Conservation (phyloP, 305 asterid species). For the Fraxinus xanthoxyloides region DNA sequence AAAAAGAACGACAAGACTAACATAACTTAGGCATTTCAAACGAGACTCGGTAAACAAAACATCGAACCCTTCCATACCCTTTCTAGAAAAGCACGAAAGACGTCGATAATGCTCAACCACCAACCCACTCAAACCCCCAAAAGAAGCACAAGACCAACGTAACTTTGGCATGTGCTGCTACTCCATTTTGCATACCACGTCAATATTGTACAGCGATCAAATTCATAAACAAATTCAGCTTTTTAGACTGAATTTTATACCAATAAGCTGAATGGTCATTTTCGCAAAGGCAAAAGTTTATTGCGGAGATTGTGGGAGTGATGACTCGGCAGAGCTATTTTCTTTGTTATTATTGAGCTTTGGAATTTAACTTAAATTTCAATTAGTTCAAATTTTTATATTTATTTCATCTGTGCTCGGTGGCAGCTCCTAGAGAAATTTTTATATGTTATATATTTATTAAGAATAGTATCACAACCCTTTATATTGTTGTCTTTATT, state of each 20-base stretch:
- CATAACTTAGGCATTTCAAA: too few species aligned
- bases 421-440: too few species aligned
- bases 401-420: too few species aligned
- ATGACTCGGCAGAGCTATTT: not conserved
- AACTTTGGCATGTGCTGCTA: not conserved
- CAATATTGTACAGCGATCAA: slow-evolving; percentile 20
- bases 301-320: not conserved
- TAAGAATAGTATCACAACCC: too few species aligned
- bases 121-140: not conserved
- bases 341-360: not conserved
- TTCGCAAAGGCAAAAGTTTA: not conserved
- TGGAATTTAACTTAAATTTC: not conserved
- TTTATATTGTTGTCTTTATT: too few species aligned
- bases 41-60: too few species aligned
- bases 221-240: not conserved
- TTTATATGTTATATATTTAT: too few species aligned
- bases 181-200: slow-evolving; percentile 9
- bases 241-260: not conserved
- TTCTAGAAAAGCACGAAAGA: too few species aligned
- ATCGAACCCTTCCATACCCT: too few species aligned
- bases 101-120: not conserved
- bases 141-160: not conserved
- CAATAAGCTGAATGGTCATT: not conserved
- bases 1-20: too few species aligned
- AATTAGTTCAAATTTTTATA: too few species aligned